Percentiles rank a stretch among this genome's conserved stretches.
phyloP scores from a whole-genome alignment of 441 rosid species.

The Theobroma grandiflorum region DNA sequence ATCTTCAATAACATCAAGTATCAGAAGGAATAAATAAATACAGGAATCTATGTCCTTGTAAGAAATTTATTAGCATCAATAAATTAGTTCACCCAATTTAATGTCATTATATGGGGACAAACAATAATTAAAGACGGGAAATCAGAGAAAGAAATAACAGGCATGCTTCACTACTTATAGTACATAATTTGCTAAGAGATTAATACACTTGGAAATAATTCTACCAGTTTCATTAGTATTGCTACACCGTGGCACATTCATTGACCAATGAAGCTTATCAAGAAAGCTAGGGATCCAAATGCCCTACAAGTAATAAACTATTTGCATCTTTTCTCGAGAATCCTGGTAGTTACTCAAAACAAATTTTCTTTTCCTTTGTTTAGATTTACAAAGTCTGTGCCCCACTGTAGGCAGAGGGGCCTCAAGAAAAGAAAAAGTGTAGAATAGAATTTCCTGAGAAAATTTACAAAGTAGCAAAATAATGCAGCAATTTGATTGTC shows the following conservation, averaged over 20 bases:
- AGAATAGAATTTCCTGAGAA: too few species aligned
- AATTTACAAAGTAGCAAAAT: too few species aligned
- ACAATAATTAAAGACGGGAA: neutral
- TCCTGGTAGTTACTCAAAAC: neutral
- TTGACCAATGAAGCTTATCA: neutral
- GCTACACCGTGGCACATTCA: neutral
- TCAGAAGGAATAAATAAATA: neutral
- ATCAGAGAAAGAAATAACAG: neutral
- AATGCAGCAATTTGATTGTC: too few species aligned
- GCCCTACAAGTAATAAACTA: neutral
- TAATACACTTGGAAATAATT: neutral
- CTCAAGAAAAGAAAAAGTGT: neutral
- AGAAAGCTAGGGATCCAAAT: neutral
- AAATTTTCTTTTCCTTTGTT: neutral
- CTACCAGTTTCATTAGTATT: neutral
- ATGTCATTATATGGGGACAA: neutral
- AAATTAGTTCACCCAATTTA: neutral
- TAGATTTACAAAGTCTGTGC: neutral
- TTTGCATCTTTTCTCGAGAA: neutral
- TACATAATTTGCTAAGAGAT: neutral
- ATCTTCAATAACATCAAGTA: neutral
- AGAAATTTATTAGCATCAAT: neutral
- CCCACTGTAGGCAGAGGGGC: neutral
- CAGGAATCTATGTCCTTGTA: neutral
- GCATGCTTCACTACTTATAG: neutral